Evolutionary conservation across 495 filamentous ascomycete species (phyloP), one percentile per base, ranked within the genome.

Genomic region (Talaromyces adpressus): DNA sequence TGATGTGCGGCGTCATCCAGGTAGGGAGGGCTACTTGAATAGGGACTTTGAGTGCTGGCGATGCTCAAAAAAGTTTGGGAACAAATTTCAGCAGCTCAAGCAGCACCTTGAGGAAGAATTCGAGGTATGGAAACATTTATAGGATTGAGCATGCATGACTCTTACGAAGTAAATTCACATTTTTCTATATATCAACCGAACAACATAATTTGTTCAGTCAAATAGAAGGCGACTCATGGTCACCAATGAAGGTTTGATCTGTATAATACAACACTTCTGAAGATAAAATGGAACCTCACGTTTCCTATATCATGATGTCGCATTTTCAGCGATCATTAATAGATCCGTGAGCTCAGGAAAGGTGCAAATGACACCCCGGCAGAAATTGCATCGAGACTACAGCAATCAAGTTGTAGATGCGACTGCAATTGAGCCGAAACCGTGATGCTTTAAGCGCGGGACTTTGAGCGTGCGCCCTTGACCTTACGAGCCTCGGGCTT

Each of bases 61-160:
- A 56, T 98, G 94, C 76, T 86, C 87, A 2, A 79, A 73, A 72
- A 78, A 82, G 9, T 97, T 95, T 73, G 85, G 82, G 29, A 89
- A 87, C 64, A 77, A 75, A 65, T 96, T 96, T 72, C 75, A 79
- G 54, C 77, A 78, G 73, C 74, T 97, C 67, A 97, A 93, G 75
- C 80, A 76, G 65, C 94, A 98, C 81, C 74, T 98, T 65, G 85
- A 81, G 41, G 78, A 81, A 64, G 94, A 98, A 76, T 93, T 91
- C 73, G 84, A 89, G 69, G 79, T 76, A 66, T 98, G 93, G 93
- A 92, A 84, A 76, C 83, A 69, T 67, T 79, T 88, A 65, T 95
- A 34, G n/a, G 12, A 25, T 58, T 30, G n/a, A 36, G 27, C 29
- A 57, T 34, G 18, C 12, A 14, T 36, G 30, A 14, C 27, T 32